Percentiles rank a stretch among this genome's conserved stretches.
Evolutionary conservation across 495 filamentous ascomycete genomes (phyloP).

Genomic region (Ramalina peruviana): DNA sequence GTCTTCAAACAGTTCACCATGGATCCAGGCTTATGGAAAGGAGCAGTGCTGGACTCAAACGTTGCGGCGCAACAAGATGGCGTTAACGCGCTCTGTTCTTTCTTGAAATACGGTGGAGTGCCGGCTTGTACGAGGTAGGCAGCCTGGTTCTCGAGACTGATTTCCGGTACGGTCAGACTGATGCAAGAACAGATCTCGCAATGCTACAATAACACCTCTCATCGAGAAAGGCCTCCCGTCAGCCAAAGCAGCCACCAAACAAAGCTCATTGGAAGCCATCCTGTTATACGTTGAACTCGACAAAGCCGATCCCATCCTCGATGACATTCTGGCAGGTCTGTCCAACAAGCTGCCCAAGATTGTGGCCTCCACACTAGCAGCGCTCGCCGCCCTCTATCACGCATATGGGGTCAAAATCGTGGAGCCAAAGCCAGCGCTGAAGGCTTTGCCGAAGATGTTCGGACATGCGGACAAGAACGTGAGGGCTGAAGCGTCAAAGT

Average conservation of each 20-base stretch:
- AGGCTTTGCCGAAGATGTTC: slow-evolving; percentile 78
- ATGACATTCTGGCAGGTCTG: slow-evolving; percentile 74
- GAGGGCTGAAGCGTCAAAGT: slow-evolving; percentile 78
- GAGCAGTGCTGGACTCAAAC: slow-evolving; percentile 86
- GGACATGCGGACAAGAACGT: slow-evolving; percentile 98
- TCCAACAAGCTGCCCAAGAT: slow-evolving; percentile 92
- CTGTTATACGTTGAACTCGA: slow-evolving; percentile 85
- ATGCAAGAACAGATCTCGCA: slow-evolving; percentile 46
- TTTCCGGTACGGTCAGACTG: not conserved
- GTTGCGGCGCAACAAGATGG: slow-evolving; percentile 95
- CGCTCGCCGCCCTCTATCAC: slow-evolving; percentile 72
- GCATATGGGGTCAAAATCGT: slow-evolving; percentile 92
- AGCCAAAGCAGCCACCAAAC: slow-evolving; percentile 75
- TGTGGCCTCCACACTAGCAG: slow-evolving; percentile 68
- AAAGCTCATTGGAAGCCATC: slow-evolving; percentile 72
- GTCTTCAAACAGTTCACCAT: slow-evolving; percentile 75
- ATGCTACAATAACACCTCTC: slow-evolving; percentile 57
- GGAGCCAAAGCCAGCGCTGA: slow-evolving; percentile 91
- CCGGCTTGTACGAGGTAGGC: slow-evolving; percentile 61
- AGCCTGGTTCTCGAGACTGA: not conserved
- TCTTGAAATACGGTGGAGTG: slow-evolving; percentile 72
- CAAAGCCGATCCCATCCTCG: slow-evolving; percentile 69
- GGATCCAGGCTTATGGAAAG: slow-evolving; percentile 80
- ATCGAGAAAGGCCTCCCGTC: slow-evolving; percentile 87
- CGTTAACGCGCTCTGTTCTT: slow-evolving; percentile 71